These are phyloP conservation scores for Exophiala sp. DNA, from an alignment of 2,329 filamentous ascomycete genomes.

Conservation along the genomic window DNA sequence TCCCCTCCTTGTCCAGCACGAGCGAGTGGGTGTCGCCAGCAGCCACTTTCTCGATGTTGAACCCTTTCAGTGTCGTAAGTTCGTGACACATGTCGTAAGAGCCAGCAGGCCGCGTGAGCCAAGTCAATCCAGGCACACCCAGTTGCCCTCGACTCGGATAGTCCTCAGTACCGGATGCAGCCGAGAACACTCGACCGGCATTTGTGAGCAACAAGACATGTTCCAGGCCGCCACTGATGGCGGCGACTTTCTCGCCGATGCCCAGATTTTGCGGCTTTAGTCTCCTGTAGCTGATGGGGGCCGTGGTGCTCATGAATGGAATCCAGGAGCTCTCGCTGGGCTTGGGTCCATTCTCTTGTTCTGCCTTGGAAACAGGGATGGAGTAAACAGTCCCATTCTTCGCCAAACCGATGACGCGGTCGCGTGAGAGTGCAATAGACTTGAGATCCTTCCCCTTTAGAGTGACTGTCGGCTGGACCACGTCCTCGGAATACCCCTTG, in stretches of 20 bases:
- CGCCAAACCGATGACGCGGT: slow-evolving; percentile 75
- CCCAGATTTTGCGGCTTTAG: slow-evolving; percentile 60
- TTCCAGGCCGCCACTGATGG: slow-evolving; percentile 73
- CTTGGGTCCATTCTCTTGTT: slow-evolving; percentile 63
- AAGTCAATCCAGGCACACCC: slow-evolving; percentile 75
- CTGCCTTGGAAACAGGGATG: slow-evolving; percentile 66
- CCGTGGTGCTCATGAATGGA: slow-evolving; percentile 60
- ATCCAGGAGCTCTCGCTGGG: slow-evolving; percentile 63
- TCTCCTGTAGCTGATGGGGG: slow-evolving; percentile 63
- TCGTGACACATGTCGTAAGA: slow-evolving; percentile 79
- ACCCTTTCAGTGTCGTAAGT: slow-evolving; percentile 63
- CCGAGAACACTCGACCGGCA: slow-evolving; percentile 77
- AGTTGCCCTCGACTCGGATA: slow-evolving; percentile 83
- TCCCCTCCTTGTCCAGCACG: slow-evolving; percentile 67
- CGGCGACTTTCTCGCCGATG: slow-evolving; percentile 66
- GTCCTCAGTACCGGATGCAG: slow-evolving; percentile 69
- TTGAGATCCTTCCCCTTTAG: slow-evolving; percentile 73
- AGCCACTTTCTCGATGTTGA: slow-evolving; percentile 67
- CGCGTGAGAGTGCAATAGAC: slow-evolving; percentile 69
- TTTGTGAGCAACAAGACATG: slow-evolving; percentile 82
- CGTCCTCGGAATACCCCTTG: slow-evolving; percentile 61
- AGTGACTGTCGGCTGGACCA: slow-evolving; percentile 61
- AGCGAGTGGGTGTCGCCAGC: slow-evolving; percentile 83
- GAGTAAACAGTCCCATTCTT: slow-evolving; percentile 76
- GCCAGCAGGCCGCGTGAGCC: slow-evolving; percentile 68